Evolutionary conservation across 2,329 filamentous ascomycete species (phyloP).

Genomic region (Ophiocordyceps robertsii): DNA sequence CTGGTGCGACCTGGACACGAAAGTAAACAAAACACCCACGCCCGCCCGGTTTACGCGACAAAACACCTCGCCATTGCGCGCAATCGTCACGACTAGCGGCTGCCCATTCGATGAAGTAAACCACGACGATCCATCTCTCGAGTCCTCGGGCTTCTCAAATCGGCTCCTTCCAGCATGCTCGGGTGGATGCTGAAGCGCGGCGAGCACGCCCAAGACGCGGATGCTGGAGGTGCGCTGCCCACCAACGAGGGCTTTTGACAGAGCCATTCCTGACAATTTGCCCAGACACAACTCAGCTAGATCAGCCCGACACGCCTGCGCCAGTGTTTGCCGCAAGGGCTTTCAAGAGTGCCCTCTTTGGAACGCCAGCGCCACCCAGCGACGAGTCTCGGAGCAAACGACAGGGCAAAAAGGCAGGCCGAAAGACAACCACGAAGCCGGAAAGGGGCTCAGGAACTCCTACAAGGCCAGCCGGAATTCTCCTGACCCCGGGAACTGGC

Average conservation of each 20-base stretch:
- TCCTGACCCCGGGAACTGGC: constrained; percentile 50
- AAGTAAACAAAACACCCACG: background rate
- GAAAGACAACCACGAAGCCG: constrained; percentile 5
- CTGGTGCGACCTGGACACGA: background rate
- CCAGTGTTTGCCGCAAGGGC: constrained; percentile 54
- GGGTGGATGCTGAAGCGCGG: constrained; percentile 43
- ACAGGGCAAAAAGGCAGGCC: constrained; percentile 9
- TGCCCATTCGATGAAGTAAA: background rate
- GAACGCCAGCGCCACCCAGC: constrained; percentile 33
- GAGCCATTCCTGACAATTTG: background rate
- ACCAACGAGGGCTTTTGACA: background rate
- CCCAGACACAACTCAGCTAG: constrained; percentile 32
- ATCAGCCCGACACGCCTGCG: constrained; percentile 50
- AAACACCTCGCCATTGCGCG: background rate
- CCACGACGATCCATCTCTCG: background rate
- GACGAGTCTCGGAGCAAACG: constrained; percentile 15
- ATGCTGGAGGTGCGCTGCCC: constrained; percentile 9
- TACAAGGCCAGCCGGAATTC: constrained; percentile 40
- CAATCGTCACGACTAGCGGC: background rate
- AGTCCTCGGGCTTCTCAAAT: background rate
- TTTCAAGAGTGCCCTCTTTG: constrained; percentile 50
- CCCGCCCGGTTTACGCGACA: background rate
- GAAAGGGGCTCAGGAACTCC: constrained; percentile 28
- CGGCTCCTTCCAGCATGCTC: constrained; percentile 29
- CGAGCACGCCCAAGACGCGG: constrained; percentile 21